Conservation (phyloP, 352 stramenopile genomes). For the Phytophthora multivora region DNA sequence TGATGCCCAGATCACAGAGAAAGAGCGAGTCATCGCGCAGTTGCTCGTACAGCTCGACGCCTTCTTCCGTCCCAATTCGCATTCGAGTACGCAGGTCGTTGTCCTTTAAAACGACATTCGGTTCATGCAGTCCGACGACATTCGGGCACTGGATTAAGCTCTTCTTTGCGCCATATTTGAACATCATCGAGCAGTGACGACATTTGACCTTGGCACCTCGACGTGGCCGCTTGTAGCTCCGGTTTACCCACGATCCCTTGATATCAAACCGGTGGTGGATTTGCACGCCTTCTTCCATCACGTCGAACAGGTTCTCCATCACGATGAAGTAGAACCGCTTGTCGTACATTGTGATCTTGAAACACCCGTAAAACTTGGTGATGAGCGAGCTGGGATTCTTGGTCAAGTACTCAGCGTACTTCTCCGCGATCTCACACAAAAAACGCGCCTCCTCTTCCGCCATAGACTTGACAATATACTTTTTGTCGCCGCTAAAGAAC, state of each 20-base stretch:
- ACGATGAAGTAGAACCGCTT: conserved; percentile 93
- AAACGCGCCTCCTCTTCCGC: conserved; percentile 80
- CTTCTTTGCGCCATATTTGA: conserved; percentile 78
- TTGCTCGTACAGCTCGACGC: conserved; percentile 65
- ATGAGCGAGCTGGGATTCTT: conserved; percentile 75
- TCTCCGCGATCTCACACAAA: conserved; percentile 81
- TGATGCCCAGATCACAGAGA: conserved; percentile 79
- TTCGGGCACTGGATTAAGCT: conserved; percentile 74
- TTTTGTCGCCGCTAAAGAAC: conserved; percentile 91
- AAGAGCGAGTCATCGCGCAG: conserved; percentile 80
- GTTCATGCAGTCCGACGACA: conserved; percentile 78
- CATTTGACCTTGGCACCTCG: conserved; percentile 83
- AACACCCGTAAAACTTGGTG: conserved; percentile 91
- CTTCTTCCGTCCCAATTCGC: conserved; percentile 65
- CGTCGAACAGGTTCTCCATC: conserved; percentile 92
- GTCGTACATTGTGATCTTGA: conserved; percentile 90
- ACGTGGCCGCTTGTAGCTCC: conserved; percentile 78
- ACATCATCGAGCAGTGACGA: conserved; percentile 87
- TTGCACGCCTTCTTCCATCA: conserved; percentile 58
- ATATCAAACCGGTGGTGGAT: conserved; percentile 92
- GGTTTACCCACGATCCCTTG: conserved; percentile 92
- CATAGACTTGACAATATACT: conserved; percentile 93
- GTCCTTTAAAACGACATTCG: conserved; percentile 89
- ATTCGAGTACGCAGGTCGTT: conserved; percentile 85
- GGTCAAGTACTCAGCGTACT: conserved; percentile 88